Conservation (phyloP, 2,329 filamentous ascomycete genomes). For the Dendrostoma leiphaemia region DNA sequence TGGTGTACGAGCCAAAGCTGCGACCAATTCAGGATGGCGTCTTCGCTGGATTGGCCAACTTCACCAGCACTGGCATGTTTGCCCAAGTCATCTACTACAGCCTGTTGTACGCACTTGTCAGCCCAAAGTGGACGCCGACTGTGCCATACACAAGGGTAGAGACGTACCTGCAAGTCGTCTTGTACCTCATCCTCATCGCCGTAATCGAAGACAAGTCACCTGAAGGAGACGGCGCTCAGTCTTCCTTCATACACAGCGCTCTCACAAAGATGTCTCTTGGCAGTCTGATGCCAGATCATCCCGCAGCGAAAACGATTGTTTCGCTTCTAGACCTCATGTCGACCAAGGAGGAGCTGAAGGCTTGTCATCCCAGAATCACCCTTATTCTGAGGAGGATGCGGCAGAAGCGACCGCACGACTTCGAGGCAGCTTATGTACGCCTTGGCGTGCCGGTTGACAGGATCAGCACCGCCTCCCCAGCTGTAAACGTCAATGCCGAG, state of each 20-base stretch:
- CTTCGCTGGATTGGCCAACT: conserved; percentile 73
- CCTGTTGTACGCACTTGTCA: conserved; percentile 75
- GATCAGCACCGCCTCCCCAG: conserved; percentile 80
- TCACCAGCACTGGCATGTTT: conserved; percentile 83
- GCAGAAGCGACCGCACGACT: conserved; percentile 73
- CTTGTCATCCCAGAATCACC: conserved; percentile 79
- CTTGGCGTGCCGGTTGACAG: conserved; percentile 71
- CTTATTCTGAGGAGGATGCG: conserved; percentile 82
- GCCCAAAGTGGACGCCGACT: conserved; percentile 64
- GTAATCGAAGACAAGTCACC: conserved; percentile 74
- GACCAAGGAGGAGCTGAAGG: conserved; percentile 71
- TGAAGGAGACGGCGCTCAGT: conserved; percentile 48
- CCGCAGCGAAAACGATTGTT: conserved; percentile 60
- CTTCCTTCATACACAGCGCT: conserved; percentile 72
- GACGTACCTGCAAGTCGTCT: conserved; percentile 84
- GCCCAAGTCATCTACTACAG: conserved; percentile 88
- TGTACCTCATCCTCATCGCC: conserved; percentile 84
- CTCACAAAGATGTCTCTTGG: conserved; percentile 62
- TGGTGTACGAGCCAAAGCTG: conserved; percentile 88
- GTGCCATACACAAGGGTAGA: conserved; percentile 83
- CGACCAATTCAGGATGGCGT: conserved; percentile 72
- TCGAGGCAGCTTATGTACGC: conserved; percentile 64
- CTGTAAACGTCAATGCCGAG: conserved; percentile 60
- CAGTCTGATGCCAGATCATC: conserved; percentile 58
- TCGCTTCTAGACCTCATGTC: conserved; percentile 62